A percentile compares a stretch with the other conserved stretches of the same genome.
Evolutionary conservation across 495 filamentous ascomycete species (phyloP).

Genomic region (Neurospora sp.): DNA sequence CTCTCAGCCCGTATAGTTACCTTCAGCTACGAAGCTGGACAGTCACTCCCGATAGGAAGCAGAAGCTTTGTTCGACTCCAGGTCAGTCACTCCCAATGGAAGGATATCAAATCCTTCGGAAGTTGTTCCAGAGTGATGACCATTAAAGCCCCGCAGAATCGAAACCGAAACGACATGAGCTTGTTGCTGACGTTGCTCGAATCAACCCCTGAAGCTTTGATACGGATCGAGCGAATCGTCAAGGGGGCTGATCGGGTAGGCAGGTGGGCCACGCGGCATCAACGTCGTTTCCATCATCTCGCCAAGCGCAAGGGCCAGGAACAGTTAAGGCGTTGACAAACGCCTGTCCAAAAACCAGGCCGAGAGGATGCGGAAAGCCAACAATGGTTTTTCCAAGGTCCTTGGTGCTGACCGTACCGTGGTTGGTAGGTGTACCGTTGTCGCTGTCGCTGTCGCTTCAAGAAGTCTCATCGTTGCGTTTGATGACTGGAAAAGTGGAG

Average conservation of each 20-base stretch:
- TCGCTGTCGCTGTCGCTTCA: not conserved
- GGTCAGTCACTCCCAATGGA: not conserved
- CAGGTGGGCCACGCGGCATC: not conserved
- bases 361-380: not conserved
- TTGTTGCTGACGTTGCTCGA: constrained; percentile 7
- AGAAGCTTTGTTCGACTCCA: not conserved
- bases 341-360: not conserved
- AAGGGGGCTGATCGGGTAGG: not conserved
- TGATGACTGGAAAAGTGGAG: not conserved
- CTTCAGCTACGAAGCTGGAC: not conserved
- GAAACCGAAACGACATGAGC: constrained; percentile 1
- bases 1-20: not conserved
- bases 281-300: not conserved
- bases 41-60: not conserved
- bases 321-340: not conserved
- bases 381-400: not conserved
- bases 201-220: not conserved
- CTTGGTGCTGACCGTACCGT: not conserved
- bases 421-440: not conserved
- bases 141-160: not conserved
- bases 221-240: not conserved
- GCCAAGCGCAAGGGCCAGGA: not conserved
- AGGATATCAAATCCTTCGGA: not conserved
- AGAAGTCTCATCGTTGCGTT: not conserved
- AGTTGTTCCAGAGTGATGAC: not conserved